Base-by-base conservation (phyloP, 139 green algal genomes). In the Tetradesmus lagerheimii region DNA sequence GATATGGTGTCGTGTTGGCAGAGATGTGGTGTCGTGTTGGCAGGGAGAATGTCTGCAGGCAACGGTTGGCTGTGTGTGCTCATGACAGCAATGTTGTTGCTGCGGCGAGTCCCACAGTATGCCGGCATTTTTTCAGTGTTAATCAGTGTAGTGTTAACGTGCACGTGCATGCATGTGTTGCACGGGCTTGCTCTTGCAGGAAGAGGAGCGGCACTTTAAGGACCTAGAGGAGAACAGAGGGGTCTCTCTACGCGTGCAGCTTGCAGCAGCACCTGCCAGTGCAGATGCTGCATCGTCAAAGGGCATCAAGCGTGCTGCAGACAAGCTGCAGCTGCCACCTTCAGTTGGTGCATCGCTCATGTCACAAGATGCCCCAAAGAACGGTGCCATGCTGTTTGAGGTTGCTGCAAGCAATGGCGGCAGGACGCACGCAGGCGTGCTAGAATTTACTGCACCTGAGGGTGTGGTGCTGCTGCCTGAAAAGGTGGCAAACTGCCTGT, bases 381-480 rank as follows among this genome's bases (percentile, higher is more conserved):
- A 97, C 83, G 96, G 97, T 0, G 91, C 95, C 80, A 94, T 97
- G 92, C 91, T 96, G 39, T 99, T 99, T 88, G 89, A 97, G 50
- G 37, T 96, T 4, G 45, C 88, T 37, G 87, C 90, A 5, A 80
- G 80, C 12, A 92, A 88, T 27, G 57, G 79, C 16, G 79, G 50
- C 50, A 79, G 57, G 67, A 95, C 94, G 18, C 95, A 97, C 79
- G 95, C 88, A 37, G 95, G 95, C 0, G 90, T 98, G 67, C 92
- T 98, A 35, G 95, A 98, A 67, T 99, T 98, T 88, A 95, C 90
- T n/a, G 95, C 93, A 0, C 93, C 96, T 0, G 95, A 98, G 84
- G 96, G 95, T 18, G 92, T 93, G 16, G 90, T 97, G 15, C 87
- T 88, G 15, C 79, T 98, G 67, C 95, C 96, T 2, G 83, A 53